phyloP scores from a whole-genome alignment of 1,284 basidiomycete genomes.

The Malassezia restricta region DNA sequence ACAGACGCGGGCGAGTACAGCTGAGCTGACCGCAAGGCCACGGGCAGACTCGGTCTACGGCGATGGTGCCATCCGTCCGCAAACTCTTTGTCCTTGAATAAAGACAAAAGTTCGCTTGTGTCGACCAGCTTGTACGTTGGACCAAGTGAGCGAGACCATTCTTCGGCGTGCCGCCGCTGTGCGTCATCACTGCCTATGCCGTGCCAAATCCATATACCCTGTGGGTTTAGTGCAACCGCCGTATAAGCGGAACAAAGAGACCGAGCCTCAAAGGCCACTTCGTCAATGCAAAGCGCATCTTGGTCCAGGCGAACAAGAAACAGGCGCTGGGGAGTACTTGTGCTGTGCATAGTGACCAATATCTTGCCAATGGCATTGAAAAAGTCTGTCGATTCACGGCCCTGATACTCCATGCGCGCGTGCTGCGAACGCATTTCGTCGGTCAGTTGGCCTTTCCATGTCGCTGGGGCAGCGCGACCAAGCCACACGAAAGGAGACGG shows the following conservation, averaged over 20 bases:
- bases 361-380: neutral
- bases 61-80: constrained; percentile 14
- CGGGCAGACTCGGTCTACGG: neutral
- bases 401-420: neutral
- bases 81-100: neutral
- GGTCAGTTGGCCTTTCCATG: neutral
- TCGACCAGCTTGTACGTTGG: neutral
- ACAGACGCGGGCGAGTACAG: neutral
- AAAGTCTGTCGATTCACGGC: constrained; percentile 4
- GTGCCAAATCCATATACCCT: constrained; percentile 7
- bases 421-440: neutral
- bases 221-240: neutral
- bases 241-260: constrained; percentile 13
- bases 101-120: neutral
- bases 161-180: constrained; percentile 5
- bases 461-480: neutral
- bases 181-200: constrained; percentile 8
- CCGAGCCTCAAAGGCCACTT: neutral
- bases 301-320: constrained; percentile 4
- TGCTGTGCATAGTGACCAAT: neutral
- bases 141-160: neutral
- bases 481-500: constrained; percentile 1
- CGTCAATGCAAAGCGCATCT: constrained; percentile 3
- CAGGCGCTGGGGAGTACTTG: neutral
- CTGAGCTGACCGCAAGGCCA: neutral